Evolutionary conservation across 768 basidiomycete species (phyloP), one percentile per base, ranked within the genome.

Genomic region (Mycena capillaripes): DNA sequence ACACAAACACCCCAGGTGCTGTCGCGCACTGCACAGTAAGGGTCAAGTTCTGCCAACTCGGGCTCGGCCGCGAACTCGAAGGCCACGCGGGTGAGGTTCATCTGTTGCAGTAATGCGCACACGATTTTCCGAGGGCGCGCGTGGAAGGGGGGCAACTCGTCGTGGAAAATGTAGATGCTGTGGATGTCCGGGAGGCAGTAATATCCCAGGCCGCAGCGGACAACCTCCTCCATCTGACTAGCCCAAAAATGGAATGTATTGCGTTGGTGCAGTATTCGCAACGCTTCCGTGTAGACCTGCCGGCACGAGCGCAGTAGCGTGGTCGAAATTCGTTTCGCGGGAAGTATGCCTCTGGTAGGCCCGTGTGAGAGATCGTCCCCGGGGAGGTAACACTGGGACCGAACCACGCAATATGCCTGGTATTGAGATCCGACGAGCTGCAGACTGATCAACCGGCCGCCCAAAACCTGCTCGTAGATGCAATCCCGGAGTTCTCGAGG

Each of bases 231-330:
- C 23, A 70, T 38, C 8, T 63, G 27, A 27, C 9, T 3, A 27
- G 21, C 29, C 27, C 10, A 12, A 53, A 55, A 16, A 10, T 50
- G 32, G 40, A 60, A 71, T 19, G 64, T 62, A 48, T 71, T 71
- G 6, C 32, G 48, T 9, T 10, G 19, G 57, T 60, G 42, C 9
- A 66, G 29, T 0, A 66, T 44, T 2, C 52, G 40, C n/a, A 66
- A 38, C 36, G 58, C 63, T 34, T 66, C 63, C 17, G 40, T 36
- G 34, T 66, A 66, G 1, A 61, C 25, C 34, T 44, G 64, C 23
- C 70, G 70, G 58, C 70, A 71, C 4, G 64, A 59, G 11, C 32
- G 58, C 10, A 71, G 58, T 21, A 71, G 36, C 3, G 55, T 30
- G 25, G 27, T 21, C 14, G 48, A 19, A 12, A 38, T 52, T 14